Base-by-base conservation (phyloP, 805 yeast genomes). In the Nakazawaea pomicola region DNA sequence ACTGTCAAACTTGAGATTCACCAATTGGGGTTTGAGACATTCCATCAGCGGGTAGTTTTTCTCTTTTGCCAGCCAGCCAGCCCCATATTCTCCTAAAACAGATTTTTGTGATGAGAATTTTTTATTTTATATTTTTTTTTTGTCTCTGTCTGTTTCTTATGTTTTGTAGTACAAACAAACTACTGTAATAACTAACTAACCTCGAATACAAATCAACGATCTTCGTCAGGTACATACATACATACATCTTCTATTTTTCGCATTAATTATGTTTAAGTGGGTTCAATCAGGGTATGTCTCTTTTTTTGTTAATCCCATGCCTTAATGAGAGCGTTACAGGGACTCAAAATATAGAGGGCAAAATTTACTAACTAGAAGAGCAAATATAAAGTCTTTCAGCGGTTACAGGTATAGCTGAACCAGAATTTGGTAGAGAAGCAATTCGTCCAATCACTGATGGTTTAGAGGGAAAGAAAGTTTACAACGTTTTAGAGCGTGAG, bases 351-450 rank as follows among this genome's bases (percentile, higher is more conserved):
- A n/a, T n/a, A n/a, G n/a, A n/a, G n/a, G n/a, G n/a, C n/a, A n/a
- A n/a, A n/a, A n/a, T n/a, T n/a, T n/a, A n/a, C n/a, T n/a, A n/a
- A n/a, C n/a, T n/a, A n/a, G n/a, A n/a, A 4, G 23, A 9, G 19
- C 29, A 34, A 62, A 12, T 58, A n/a, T 47, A 23, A 23, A 76
- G 89, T 50, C 70, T 85, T 40, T 86, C 97, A n/a, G 93, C 95
- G 5, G 93, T 89, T 34, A 91, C 97, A 5, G 99, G 99, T 41
- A 78, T 95, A 10, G 96, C 96, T 2, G 99, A 93, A 62, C 99
- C 99, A 19, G 95, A 84, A 57, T 93, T 93, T 55, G 99, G 99
- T 40, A 74, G 83, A 30, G 96, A 83, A 38, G 95, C 95, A 30
- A 86, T 93, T 50, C 91, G 83, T 55, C 76, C 97, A n/a, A 78